phyloP scores from a whole-genome alignment of 1,139 yeast species.

The Lodderomyces elongisporus region DNA sequence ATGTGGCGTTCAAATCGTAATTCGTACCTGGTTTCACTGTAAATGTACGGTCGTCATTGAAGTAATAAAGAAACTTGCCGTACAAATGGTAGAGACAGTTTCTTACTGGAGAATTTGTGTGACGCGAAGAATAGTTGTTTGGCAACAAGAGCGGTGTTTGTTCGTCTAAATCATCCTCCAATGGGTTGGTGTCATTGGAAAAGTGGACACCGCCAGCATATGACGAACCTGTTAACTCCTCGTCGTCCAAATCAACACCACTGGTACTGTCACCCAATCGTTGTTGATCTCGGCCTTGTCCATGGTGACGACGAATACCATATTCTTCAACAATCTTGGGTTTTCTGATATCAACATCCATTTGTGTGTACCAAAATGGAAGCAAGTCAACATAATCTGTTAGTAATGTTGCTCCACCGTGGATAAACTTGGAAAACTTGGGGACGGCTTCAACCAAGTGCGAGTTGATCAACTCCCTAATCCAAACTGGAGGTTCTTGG shows the following conservation, averaged over 20 bases:
- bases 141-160: conserved; percentile 38
- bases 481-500: conserved; percentile 98
- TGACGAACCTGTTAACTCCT: conserved; percentile 36
- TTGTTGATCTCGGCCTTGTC: conserved; percentile 16
- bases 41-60: conserved; percentile 64
- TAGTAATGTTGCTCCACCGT: conserved; percentile 84
- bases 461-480: conserved; percentile 81
- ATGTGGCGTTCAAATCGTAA: conserved; percentile 53
- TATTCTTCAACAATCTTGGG: conserved; percentile 65
- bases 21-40: conserved; percentile 80
- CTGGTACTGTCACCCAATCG: conserved; percentile 33
- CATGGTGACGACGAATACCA: conserved; percentile 42
- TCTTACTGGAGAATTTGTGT: conserved; percentile 26
- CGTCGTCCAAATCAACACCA: conserved; percentile 48
- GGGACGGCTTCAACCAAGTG: conserved; percentile 98
- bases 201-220: conserved; percentile 34
- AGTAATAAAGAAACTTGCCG: conserved; percentile 38
- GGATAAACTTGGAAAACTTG: conserved; percentile 93
- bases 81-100: conserved; percentile 30
- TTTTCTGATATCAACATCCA: conserved; percentile 91
- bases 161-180: conserved; percentile 47
- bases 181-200: conserved; percentile 44
- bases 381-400: conserved; percentile 78
- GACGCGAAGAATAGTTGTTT: conserved; percentile 25
- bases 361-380: conserved; percentile 98